A percentile compares a stretch with the other conserved stretches of the same genome.
phyloP scores from a whole-genome alignment of 2,329 filamentous ascomycete genomes.

The Monosporascus sp. region DNA sequence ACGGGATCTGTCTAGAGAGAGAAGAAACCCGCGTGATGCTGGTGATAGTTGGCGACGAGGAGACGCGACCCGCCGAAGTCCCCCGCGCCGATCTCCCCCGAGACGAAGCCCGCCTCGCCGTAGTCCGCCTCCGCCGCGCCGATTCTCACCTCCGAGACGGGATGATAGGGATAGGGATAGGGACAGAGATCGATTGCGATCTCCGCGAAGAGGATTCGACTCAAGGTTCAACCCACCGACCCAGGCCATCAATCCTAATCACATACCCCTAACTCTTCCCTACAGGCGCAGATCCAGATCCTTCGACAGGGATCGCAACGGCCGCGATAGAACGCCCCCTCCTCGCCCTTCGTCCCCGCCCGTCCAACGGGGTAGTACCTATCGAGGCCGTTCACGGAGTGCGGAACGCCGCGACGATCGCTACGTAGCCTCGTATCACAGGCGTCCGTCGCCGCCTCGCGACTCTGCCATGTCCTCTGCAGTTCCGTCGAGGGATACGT shows the following conservation, averaged over 20 bases:
- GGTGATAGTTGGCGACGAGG: slow-evolving; percentile 34
- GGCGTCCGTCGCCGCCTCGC: slow-evolving; percentile 43
- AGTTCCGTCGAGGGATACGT: slow-evolving; percentile 45
- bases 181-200: slow-evolving; percentile 31
- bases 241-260: slow-evolving; percentile 18
- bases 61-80: slow-evolving; percentile 32
- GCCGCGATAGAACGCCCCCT: slow-evolving; percentile 26
- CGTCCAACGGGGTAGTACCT: slow-evolving; percentile 36
- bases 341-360: slow-evolving; percentile 34
- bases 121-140: slow-evolving; percentile 28
- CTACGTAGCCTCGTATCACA: slow-evolving; percentile 33
- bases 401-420: slow-evolving; percentile 43
- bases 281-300: slow-evolving; percentile 50
- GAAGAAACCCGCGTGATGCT: slow-evolving; percentile 5
- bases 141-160: slow-evolving; percentile 31
- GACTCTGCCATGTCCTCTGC: slow-evolving; percentile 46
- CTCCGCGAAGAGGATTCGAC: slow-evolving; percentile 35
- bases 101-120: slow-evolving; percentile 29
- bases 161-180: slow-evolving; percentile 36
- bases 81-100: slow-evolving; percentile 28
- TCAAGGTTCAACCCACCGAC: slow-evolving; percentile 29
- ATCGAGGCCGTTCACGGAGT: slow-evolving; percentile 49
- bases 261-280: slow-evolving; percentile 20
- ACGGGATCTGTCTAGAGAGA: slow-evolving; percentile 31
- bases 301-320: slow-evolving; percentile 38